phyloP scores from a whole-genome alignment of 1,284 basidiomycete species.

The Mycena citricolor region DNA sequence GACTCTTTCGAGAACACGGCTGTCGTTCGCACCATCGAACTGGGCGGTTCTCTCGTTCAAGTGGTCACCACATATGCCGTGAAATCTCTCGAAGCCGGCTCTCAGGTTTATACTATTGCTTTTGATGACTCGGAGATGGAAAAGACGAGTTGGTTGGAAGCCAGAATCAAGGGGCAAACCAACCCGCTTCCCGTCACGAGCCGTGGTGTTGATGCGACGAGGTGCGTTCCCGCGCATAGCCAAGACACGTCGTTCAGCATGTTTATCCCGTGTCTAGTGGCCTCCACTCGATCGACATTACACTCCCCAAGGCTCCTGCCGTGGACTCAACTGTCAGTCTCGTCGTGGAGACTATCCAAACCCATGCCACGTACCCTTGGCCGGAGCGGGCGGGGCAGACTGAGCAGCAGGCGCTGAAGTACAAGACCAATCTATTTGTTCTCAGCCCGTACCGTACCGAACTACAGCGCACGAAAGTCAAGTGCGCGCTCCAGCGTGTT shows the following conservation, averaged over 20 bases:
- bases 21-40: conserved; percentile 82
- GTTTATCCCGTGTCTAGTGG: conserved; percentile 31
- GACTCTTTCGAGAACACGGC: conserved; percentile 81
- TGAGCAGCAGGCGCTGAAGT: conserved; percentile 82
- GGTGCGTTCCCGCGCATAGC: conserved; percentile 43
- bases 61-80: conserved; percentile 87
- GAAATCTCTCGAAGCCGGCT: conserved; percentile 64
- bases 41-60: conserved; percentile 82
- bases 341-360: conserved; percentile 73
- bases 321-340: conserved; percentile 64
- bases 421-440: conserved; percentile 73
- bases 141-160: conserved; percentile 79
- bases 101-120: conserved; percentile 69
- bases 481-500: too few relatives aligned
- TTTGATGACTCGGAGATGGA: conserved; percentile 63
- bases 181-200: conserved; percentile 55
- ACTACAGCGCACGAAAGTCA: conserved; percentile 83
- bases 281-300: conserved; percentile 46
- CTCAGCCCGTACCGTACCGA: conserved; percentile 82
- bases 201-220: conserved; percentile 47
- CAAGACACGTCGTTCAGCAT: not conserved
- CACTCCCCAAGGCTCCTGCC: conserved; percentile 39
- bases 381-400: conserved; percentile 74
- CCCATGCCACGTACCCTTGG: conserved; percentile 75
- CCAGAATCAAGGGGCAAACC: conserved; percentile 70